These are phyloP conservation scores for Backusella morwellensis DNA, from an alignment of 192 early-diverging fungal genomes.

Conservation along the genomic window DNA sequence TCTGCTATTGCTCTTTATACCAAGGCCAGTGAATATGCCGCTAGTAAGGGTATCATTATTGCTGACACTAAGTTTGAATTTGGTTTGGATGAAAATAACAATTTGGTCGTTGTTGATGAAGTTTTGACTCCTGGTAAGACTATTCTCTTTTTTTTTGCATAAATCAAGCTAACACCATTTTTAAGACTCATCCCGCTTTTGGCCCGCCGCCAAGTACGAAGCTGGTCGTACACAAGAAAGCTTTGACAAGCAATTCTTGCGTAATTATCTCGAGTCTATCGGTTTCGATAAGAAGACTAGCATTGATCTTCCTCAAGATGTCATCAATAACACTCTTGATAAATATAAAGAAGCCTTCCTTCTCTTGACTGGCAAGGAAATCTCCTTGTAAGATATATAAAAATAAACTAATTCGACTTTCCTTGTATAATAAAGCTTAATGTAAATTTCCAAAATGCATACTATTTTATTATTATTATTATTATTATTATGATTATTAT, in stretches of 20 bases:
- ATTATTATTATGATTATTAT: neutral
- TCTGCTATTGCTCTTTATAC: slow-evolving; percentile 79
- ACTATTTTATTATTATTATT: neutral
- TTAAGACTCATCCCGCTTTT: slow-evolving; percentile 95
- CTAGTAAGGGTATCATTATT: slow-evolving; percentile 89
- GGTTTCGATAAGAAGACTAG: slow-evolving; percentile 85
- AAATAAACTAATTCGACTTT: neutral
- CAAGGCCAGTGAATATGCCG: slow-evolving; percentile 84
- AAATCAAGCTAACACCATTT: neutral
- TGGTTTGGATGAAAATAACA: slow-evolving; percentile 83
- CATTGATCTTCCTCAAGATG: slow-evolving; percentile 83
- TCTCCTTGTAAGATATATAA: slow-evolving; percentile 45
- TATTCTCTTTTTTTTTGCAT: slow-evolving; percentile 4
- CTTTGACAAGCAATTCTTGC: slow-evolving; percentile 97
- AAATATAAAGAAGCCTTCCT: slow-evolving; percentile 93
- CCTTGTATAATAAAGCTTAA: neutral
- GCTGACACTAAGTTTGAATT: slow-evolving; percentile 99
- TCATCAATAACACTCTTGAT: slow-evolving; percentile 80
- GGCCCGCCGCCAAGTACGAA: slow-evolving; percentile 82
- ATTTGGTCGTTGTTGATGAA: slow-evolving; percentile 90
- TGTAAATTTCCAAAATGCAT: neutral
- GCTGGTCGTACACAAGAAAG: slow-evolving; percentile 78
- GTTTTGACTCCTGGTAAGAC: slow-evolving; percentile 87
- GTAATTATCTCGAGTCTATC: slow-evolving; percentile 87
- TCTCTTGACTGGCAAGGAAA: slow-evolving; percentile 74